Evolutionary conservation across 1,139 yeast species (phyloP).

Genomic region (Saccharomyces hybrid): DNA sequence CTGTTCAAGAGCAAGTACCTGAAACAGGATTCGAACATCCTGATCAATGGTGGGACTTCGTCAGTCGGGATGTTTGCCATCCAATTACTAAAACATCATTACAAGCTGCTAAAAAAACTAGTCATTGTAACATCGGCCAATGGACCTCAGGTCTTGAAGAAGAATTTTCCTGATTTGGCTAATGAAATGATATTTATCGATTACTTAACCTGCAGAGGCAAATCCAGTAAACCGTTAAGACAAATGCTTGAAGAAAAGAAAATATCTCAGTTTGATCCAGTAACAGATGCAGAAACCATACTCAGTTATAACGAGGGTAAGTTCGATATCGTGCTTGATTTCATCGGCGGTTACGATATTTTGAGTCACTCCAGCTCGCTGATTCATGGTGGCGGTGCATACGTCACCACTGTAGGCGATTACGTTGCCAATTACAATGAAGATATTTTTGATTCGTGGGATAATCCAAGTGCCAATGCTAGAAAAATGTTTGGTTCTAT

Average conservation of each 20-base stretch:
- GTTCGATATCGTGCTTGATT: conserved; percentile 42
- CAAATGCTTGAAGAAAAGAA: conserved; percentile 25
- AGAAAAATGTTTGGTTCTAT: conserved; percentile 34
- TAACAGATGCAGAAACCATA: conserved; percentile 23
- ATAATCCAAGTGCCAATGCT: conserved; percentile 35
- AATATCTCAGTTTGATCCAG: conserved; percentile 26
- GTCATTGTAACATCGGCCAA: conserved; percentile 38
- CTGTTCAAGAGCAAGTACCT: conserved; percentile 26
- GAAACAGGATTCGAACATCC: conserved; percentile 34
- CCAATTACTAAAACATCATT: conserved; percentile 47
- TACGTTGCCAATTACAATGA: conserved; percentile 33
- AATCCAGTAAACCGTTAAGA: conserved; percentile 24
- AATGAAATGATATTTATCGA: conserved; percentile 28
- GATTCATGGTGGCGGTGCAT: conserved; percentile 40
- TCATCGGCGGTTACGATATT: conserved; percentile 42
- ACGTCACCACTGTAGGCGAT: conserved; percentile 54
- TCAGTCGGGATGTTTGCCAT: conserved; percentile 59
- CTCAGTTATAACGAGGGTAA: conserved; percentile 30
- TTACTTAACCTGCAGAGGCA: conserved; percentile 27
- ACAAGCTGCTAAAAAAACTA: conserved; percentile 39
- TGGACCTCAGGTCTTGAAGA: conserved; percentile 28
- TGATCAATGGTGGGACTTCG: conserved; percentile 72
- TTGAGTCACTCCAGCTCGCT: conserved; percentile 29
- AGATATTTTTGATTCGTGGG: conserved; percentile 34
- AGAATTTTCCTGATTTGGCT: conserved; percentile 24